Evolutionary conservation across 2,329 filamentous ascomycete species (phyloP).

Genomic region (Claviceps sp.): DNA sequence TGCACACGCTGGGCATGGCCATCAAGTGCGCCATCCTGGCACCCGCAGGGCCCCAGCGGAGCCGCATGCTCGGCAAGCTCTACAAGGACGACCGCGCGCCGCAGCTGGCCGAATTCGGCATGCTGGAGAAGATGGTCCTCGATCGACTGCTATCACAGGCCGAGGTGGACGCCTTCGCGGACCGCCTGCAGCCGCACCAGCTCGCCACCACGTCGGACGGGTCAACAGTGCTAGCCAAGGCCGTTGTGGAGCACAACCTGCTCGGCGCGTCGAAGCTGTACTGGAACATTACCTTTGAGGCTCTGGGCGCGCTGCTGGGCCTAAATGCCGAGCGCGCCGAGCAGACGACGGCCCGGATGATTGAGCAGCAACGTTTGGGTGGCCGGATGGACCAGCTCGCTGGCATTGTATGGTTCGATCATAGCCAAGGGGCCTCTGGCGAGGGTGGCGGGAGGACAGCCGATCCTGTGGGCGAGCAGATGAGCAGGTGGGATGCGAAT

Average conservation of each 20-base stretch:
- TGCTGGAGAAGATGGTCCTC: slow-evolving; percentile 95
- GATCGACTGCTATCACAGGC: slow-evolving; percentile 66
- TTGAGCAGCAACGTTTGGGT: slow-evolving; percentile 79
- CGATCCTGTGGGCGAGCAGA: slow-evolving; percentile 51
- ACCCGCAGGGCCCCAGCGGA: slow-evolving; percentile 75
- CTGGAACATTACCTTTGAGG: slow-evolving; percentile 62
- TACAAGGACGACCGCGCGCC: slow-evolving; percentile 85
- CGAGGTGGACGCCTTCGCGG: slow-evolving; percentile 80
- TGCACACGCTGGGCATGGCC: slow-evolving; percentile 73
- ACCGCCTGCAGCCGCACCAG: slow-evolving; percentile 73
- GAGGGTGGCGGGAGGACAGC: slow-evolving; percentile 54
- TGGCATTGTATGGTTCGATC: slow-evolving; percentile 74
- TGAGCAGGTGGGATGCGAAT: slow-evolving; percentile 80
- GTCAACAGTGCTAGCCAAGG: slow-evolving; percentile 81
- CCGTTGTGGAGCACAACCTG: slow-evolving; percentile 92
- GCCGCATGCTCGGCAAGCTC: slow-evolving; percentile 64
- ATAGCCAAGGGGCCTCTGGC: slow-evolving; percentile 56
- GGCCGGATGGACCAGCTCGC: slow-evolving; percentile 93
- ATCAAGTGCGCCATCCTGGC: slow-evolving; percentile 88
- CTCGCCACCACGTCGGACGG: slow-evolving; percentile 82
- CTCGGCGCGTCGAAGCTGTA: slow-evolving; percentile 72
- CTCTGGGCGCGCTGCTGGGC: slow-evolving; percentile 64
- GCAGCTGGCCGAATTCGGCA: slow-evolving; percentile 66
- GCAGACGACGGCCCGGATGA: slow-evolving; percentile 85
- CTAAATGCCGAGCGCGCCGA: slow-evolving; percentile 73